Percentiles rank a stretch among this genome's conserved stretches.
Conservation (phyloP, 768 basidiomycete species). For the Tylopilus cervinicoccineus region DNA sequence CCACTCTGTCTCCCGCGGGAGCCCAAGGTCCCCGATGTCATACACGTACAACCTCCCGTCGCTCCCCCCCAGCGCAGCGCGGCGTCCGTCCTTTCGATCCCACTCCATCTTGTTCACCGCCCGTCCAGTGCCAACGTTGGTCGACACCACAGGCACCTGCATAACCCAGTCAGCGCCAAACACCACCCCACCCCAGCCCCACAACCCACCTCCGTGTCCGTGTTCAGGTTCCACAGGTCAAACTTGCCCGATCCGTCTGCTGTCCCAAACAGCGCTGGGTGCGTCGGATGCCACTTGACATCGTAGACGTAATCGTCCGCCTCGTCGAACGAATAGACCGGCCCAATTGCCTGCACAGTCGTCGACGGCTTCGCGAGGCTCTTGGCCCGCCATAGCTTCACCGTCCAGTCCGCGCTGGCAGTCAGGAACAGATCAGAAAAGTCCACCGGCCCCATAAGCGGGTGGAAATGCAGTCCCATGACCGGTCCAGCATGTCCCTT, state of each 20-base stretch:
- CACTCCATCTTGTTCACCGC: conserved; percentile 96
- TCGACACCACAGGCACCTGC: conserved; percentile 91
- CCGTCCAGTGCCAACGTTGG: conserved; percentile 68
- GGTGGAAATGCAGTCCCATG: conserved; percentile 94
- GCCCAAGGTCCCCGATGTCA: conserved; percentile 88
- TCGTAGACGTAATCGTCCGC: conserved; percentile 99
- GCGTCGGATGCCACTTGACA: conserved; percentile 95
- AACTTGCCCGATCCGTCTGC: conserved; percentile 96
- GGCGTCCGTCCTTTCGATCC: conserved; percentile 90
- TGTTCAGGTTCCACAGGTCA: conserved; percentile 95
- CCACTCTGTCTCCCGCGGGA: conserved; percentile 92
- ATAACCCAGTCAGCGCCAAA: conserved; percentile 1
- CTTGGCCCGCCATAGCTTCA: conserved; percentile 92
- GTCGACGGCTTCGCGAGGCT: conserved; percentile 72
- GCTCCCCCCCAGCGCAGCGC: conserved; percentile 86
- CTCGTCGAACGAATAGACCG: conserved; percentile 94
- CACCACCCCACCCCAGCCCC: neutral
- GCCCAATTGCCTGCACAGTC: conserved; percentile 47
- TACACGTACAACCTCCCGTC: conserved; percentile 93
- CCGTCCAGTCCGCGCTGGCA: conserved; percentile 95
- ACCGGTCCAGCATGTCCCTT: conserved; percentile 91
- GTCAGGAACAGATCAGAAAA: conserved; percentile 95
- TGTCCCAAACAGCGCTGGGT: conserved; percentile 90
- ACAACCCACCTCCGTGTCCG: conserved; percentile 85
- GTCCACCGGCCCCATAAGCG: conserved; percentile 85